These are phyloP conservation scores for Entomophthora muscae DNA, from an alignment of 371 early-diverging fungal genomes.

Conservation along the genomic window DNA sequence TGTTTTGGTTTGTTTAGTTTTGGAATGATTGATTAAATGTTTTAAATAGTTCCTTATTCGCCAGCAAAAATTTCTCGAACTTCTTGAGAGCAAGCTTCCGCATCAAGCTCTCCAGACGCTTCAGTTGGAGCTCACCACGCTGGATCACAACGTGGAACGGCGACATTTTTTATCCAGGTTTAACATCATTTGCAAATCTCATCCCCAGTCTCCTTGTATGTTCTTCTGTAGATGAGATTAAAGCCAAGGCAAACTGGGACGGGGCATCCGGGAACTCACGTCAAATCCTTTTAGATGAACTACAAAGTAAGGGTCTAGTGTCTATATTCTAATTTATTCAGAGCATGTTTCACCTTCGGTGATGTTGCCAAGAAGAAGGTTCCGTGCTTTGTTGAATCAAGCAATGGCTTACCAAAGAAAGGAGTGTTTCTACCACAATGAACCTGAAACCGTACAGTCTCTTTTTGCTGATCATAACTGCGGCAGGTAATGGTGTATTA, in stretches of 20 bases:
- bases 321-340: constrained; percentile 14
- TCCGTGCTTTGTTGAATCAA: constrained; percentile 63
- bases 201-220: constrained; percentile 37
- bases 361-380: constrained; percentile 72
- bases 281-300: constrained; percentile 29
- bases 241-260: constrained; percentile 52
- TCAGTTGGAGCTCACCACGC: constrained; percentile 50
- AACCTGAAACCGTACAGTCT: constrained; percentile 28
- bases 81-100: constrained; percentile 34
- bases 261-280: constrained; percentile 57
- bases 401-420: constrained; percentile 52
- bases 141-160: constrained; percentile 33
- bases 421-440: constrained; percentile 73
- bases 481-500: constrained; percentile 40
- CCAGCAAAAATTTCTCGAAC: constrained; percentile 69
- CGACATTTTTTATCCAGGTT: constrained; percentile 29
- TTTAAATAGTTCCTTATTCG: constrained; percentile 36
- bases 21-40: background rate
- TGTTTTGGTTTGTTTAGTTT: constrained; percentile 12
- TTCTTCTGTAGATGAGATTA: constrained; percentile 34
- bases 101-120: constrained; percentile 48
- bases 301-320: constrained; percentile 56
- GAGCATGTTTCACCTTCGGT: constrained; percentile 55
- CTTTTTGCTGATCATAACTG: constrained; percentile 62
- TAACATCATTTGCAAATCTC: background rate